Base-by-base conservation (phyloP, 2,329 filamentous ascomycete species). In the Botrytis aclada region DNA sequence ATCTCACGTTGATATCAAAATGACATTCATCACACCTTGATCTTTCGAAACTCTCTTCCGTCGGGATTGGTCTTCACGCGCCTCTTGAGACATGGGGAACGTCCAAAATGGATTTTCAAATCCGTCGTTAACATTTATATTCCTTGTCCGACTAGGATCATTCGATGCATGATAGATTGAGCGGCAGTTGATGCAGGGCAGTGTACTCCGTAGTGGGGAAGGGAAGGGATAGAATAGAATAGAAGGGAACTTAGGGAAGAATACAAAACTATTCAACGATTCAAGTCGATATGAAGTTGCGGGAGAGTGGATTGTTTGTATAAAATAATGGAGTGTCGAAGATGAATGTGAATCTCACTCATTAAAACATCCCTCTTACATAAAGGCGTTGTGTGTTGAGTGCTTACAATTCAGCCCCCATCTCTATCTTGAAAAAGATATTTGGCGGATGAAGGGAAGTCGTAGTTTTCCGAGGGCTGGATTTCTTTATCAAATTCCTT, bases 81-180 rank as follows among this genome's bases (percentile, higher is more conserved):
- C 47, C 32, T 67, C 64, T 61, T 37, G 51, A 69, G 66, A 69
- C 51, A 58, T 69, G 66, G 66, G 47, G 66, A 58, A 58, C 43
- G 29, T 43, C 37, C 47, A 58, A 29, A 20, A 37, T 18, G 25
- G 34, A 54, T 69, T 41, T 41, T 32, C 64, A 43, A n/a, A 32
- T 69, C 65, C n/a, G n/a, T 34, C 47, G 25, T 69, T n/a, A 58
- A 69, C 51, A 29, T 51, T 54, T 54, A 4, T 25, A 18, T 69
- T 29, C 66, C 66, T 69, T 58, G 51, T 69, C 66, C 18, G 47
- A 69, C 66, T 39, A 34, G 66, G 66, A 61, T 69, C 39, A 69
- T 58, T 37, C 39, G 39, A 69, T 69, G 66, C 66, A 69, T 43
- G 39, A 69, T 45, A 60, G 51, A 56, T 56, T 58, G 37, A 45